These are phyloP conservation scores for Eucalyptus decipiens DNA, from an alignment of 345 rosid genomes.

Conservation along the genomic window DNA sequence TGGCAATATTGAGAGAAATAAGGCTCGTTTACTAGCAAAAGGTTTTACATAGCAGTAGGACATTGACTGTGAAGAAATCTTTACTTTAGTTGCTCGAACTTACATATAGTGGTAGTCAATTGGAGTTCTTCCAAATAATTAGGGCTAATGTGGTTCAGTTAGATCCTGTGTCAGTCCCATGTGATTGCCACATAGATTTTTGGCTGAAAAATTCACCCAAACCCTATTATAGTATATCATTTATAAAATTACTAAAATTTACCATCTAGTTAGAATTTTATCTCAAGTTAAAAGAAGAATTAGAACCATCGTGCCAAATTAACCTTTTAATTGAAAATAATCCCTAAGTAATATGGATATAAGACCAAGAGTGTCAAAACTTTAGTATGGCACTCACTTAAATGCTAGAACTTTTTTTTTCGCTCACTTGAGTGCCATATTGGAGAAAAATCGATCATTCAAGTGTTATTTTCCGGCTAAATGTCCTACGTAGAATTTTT, in stretches of 20 bases:
- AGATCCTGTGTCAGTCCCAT: neutral
- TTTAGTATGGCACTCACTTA: rapidly evolving
- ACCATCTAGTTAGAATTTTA: neutral
- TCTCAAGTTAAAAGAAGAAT: neutral
- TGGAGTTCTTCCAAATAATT: neutral
- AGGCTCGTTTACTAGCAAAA: neutral
- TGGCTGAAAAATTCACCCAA: neutral
- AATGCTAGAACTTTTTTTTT: too few relatives aligned
- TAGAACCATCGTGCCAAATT: neutral
- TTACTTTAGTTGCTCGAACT: neutral
- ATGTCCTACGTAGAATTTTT: too few relatives aligned
- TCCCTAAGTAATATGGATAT: neutral
- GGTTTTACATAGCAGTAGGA: neutral
- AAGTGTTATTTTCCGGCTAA: too few relatives aligned
- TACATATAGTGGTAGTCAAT: neutral
- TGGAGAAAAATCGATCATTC: too few relatives aligned
- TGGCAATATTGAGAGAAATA: neutral
- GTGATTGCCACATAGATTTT: neutral
- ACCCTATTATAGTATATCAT: neutral
- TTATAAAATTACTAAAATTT: too few relatives aligned
- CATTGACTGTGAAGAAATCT: neutral
- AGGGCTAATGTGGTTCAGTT: neutral
- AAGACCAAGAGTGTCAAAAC: rapidly evolving
- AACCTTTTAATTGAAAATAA: too few relatives aligned
- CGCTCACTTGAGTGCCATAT: too few relatives aligned